A percentile compares a stretch with the other conserved stretches of the same genome.
Evolutionary conservation across 768 basidiomycete species (phyloP).

Genomic region (Collybiopsis luxurians): DNA sequence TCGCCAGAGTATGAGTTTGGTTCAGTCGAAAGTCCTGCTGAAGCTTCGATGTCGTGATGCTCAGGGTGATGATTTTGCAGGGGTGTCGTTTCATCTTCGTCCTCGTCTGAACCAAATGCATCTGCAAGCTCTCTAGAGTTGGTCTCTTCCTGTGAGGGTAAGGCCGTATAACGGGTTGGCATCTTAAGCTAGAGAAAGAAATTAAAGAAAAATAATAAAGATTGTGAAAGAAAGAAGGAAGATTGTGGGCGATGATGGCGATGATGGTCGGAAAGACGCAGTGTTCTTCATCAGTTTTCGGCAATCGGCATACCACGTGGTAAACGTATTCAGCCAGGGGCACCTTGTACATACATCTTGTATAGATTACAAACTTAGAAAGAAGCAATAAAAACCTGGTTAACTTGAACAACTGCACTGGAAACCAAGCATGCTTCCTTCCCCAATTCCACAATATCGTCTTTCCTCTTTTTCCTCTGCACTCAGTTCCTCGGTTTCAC

Average conservation of each 20-base stretch:
- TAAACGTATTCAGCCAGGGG: background rate
- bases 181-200: constrained; percentile 25
- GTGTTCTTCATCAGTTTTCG: background rate
- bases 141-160: constrained; percentile 44
- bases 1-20: background rate
- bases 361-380: too few species aligned
- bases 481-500: constrained; percentile 34
- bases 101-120: constrained; percentile 68
- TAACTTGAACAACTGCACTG: constrained; percentile 93
- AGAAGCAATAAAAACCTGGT: constrained; percentile 15
- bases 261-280: background rate
- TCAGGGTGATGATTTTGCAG: background rate
- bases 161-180: constrained; percentile 50
- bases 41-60: background rate
- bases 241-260: background rate
- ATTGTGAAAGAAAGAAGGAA: background rate
- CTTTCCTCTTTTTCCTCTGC: constrained; percentile 68
- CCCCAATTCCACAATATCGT: constrained; percentile 76
- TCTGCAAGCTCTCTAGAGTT: constrained; percentile 68
- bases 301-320: background rate
- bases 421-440: constrained; percentile 76
- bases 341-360: too few species aligned
- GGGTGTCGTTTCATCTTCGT: constrained; percentile 23
- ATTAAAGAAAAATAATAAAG: background rate
- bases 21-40: background rate